Evolutionary conservation across 768 basidiomycete genomes (phyloP), one percentile per base, ranked within the genome.

Genomic region (Dentipellis fragilis): DNA sequence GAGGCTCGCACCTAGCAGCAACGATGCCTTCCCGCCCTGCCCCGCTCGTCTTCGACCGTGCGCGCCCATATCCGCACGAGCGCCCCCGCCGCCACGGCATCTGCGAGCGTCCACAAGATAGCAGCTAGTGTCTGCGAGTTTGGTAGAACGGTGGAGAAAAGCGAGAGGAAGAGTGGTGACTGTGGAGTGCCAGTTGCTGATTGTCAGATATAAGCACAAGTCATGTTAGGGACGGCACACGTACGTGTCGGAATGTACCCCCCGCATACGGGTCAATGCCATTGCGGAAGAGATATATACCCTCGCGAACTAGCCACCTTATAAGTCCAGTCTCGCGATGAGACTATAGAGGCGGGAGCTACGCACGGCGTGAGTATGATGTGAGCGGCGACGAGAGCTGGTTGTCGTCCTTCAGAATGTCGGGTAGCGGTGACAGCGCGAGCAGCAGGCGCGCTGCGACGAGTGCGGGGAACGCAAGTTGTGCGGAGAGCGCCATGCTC

Each of bases 251-350:
- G 66, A 95, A 91, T 10, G 83, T 71, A 5, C 90, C 89, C 40
- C 92, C 93, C 55, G 85, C 79, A 62, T 96, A 97, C 34, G 93
- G 93, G 66, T 93, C 81, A 21, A 90, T 72, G n/a, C 81, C 83
- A 70, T 87, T 73, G 42, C 77, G 72, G 59, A 84, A 85, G 14
- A 97, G 78, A 70, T 85, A 92, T 4, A 95, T 76, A 16, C 93
- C 94, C 70, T 97, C 95, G 65, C 84, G 82, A 57, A 98, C 95
- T 97, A 59, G 45, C 50, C 52, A 17, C 58, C 56, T 29, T 61
- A 52, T 60, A 55, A 62, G 64, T 48, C 40, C 52, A 55, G 58
- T 62, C 54, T 35, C 11, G 53, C 40, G 21, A 46, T 48, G 45
- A 19, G 58, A 39, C 23, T 29, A 29, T n/a, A n/a, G n/a, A n/a